Evolutionary conservation across 352 stramenopile species (phyloP), one percentile per base, ranked within the genome.

Genomic region (Globisporangium nunn): DNA sequence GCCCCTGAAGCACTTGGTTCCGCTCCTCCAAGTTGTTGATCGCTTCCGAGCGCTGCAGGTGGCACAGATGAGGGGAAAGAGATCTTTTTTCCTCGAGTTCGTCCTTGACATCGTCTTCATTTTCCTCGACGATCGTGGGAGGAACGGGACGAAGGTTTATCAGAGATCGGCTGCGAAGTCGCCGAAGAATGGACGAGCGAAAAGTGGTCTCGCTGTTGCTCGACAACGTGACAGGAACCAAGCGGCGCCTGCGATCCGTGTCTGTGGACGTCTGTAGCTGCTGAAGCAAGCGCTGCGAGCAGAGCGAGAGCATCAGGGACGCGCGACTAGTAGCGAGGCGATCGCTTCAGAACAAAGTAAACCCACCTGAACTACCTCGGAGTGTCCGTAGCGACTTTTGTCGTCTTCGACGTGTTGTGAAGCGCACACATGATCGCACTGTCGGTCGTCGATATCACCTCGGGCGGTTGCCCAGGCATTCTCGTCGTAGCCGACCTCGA

Each of bases 1-100:
- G 68, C n/a, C 69, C 58, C 11, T 66, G 39, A 5, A 79, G 43
- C 8, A 71, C 35, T 30, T 46, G 68, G 58, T 79, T 79, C 40
- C 66, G 58, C 51, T 72, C 65, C 40, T 70, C 62, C 2, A 74
- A 49, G 30, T 45, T 58, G 29, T 59, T 40, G 2, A 49, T 14
- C 6, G 37, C 29, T 12, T 18, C 40, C 5, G 43, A 18, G 35
- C 10, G 4, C 50, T 48, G 50, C 11, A 15, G 28, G n/a, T 56
- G 41, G 30, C 52, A 40, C 6, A 28, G 33, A 1, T 31, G 33
- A 6, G 39, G 11, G 37, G 48, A 28, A 45, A 10, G 17, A 39
- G 12, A 15, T 3, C 8, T 6, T 51, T 37, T 30, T 54, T 47
- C 45, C 29, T 58, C 52, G 0, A 30, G 14, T 11, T 11, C 37